phyloP scores from a whole-genome alignment of 176 grass and related monocot species.

The Triticum dicoccoides region DNA sequence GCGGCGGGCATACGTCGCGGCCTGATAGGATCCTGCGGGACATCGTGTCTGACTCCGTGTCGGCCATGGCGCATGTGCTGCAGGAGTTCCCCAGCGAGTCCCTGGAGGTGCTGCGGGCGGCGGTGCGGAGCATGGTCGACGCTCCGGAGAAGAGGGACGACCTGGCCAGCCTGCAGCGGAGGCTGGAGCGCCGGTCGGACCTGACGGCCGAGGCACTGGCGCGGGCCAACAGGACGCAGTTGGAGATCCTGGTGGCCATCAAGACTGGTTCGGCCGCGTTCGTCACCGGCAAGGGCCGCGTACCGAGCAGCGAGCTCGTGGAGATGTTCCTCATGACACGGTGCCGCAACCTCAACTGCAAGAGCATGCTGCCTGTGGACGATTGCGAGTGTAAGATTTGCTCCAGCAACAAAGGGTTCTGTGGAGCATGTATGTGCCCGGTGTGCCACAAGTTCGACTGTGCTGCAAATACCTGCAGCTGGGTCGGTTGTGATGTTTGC shows the following conservation, averaged over 20 bases:
- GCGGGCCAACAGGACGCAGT: constrained; percentile 65
- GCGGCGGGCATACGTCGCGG: constrained; percentile 40
- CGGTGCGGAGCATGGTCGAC: constrained; percentile 51
- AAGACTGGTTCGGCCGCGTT: constrained; percentile 57
- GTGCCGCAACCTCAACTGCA: constrained; percentile 86
- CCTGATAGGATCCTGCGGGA: constrained; percentile 65
- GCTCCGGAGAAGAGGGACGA: constrained; percentile 77
- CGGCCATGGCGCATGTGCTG: constrained; percentile 55
- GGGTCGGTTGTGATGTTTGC: constrained; percentile 95
- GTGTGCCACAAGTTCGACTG: constrained; percentile 94
- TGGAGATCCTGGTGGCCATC: constrained; percentile 90
- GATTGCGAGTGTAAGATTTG: constrained; percentile 97
- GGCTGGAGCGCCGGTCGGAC: constrained; percentile 71
- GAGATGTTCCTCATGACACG: constrained; percentile 81
- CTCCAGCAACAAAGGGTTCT: constrained; percentile 82
- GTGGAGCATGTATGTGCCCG: constrained; percentile 81
- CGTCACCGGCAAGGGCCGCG: constrained; percentile 59
- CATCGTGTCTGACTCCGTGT: constrained; percentile 61
- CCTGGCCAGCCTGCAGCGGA: constrained; percentile 64
- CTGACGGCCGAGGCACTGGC: constrained; percentile 56
- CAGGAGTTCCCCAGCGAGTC: constrained; percentile 70
- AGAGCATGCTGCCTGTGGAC: constrained; percentile 70
- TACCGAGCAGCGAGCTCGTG: constrained; percentile 66
- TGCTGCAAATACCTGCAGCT: constrained; percentile 87
- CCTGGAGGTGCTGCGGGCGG: constrained; percentile 58